phyloP scores from a whole-genome alignment of 2,329 filamentous ascomycete species.

The Dryadomyces quercus-mongolicae region DNA sequence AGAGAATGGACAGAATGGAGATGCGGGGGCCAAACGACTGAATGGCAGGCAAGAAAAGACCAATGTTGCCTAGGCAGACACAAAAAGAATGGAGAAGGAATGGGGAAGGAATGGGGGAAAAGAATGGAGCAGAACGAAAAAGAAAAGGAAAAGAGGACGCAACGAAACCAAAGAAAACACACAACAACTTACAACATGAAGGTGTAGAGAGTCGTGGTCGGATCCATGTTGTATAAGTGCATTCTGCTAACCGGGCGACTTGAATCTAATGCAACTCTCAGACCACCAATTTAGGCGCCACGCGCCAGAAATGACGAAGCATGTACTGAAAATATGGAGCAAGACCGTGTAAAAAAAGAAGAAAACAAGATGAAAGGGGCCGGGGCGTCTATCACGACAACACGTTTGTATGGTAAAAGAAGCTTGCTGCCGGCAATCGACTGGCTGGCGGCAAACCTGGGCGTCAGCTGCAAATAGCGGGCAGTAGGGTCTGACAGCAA shows the following conservation, averaged over 20 bases:
- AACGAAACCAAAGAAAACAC: not conserved
- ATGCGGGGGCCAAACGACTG: no score
- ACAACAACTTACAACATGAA: conserved; percentile 51
- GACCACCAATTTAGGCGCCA: not conserved
- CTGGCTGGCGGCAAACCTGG: not conserved
- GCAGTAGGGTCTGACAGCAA: no score
- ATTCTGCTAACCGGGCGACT: not conserved
- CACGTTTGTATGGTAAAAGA: no score
- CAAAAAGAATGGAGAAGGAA: not conserved
- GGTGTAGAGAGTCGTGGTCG: conserved; percentile 53
- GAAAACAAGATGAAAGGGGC: conserved; percentile 7
- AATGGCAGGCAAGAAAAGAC: not conserved
- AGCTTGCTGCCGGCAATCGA: no score
- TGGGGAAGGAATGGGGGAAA: no score
- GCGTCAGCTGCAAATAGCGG: no score
- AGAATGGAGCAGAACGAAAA: not conserved
- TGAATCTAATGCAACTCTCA: not conserved
- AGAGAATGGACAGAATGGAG: no score
- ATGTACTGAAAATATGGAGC: not conserved
- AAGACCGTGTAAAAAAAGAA: not conserved
- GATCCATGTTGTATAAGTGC: conserved; percentile 33
- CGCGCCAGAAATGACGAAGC: not conserved
- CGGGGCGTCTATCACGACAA: not conserved
- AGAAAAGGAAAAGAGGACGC: not conserved
- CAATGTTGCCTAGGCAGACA: no score